Conservation (phyloP, 2,329 filamentous ascomycete species). For the Fusarium sororula region DNA sequence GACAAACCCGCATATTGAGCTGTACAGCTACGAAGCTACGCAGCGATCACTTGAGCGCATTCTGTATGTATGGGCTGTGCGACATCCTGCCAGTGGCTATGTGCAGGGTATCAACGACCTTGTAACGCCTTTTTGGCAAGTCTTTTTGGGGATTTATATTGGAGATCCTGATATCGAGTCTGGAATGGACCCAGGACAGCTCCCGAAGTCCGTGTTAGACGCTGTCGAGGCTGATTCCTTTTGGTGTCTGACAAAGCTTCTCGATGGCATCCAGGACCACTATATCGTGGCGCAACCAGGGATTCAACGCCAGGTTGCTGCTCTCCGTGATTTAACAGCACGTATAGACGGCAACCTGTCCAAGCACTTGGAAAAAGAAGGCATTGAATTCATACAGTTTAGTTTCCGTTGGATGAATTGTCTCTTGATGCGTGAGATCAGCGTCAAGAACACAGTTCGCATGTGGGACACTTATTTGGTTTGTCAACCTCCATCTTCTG, state of each 20-base stretch:
- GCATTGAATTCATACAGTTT: slow-evolving; percentile 98
- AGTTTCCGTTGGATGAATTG: slow-evolving; percentile 99
- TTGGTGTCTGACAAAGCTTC: slow-evolving; percentile 96
- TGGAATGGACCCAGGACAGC: slow-evolving; percentile 95
- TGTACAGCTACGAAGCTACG: slow-evolving; percentile 96
- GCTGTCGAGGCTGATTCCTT: slow-evolving; percentile 98
- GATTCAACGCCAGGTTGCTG: slow-evolving; percentile 92
- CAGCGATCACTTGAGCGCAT: slow-evolving; percentile 94
- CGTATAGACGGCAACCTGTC: slow-evolving; percentile 86
- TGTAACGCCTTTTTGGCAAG: slow-evolving; percentile 97
- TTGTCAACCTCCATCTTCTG: slow-evolving; percentile 47
- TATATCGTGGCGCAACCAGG: slow-evolving; percentile 98
- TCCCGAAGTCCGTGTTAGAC: slow-evolving; percentile 89
- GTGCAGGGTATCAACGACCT: slow-evolving; percentile 99
- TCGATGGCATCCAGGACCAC: slow-evolving; percentile 99
- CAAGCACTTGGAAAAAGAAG: slow-evolving; percentile 88
- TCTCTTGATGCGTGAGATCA: slow-evolving; percentile 96
- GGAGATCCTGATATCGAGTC: slow-evolving; percentile 91
- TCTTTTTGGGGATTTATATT: slow-evolving; percentile 94
- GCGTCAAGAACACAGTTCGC: slow-evolving; percentile 92
- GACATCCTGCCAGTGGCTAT: slow-evolving; percentile 96
- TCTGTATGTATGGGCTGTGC: slow-evolving; percentile 95
- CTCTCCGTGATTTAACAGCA: slow-evolving; percentile 87
- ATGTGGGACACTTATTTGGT: slow-evolving; percentile 99
- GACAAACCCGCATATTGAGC: slow-evolving; percentile 93